Evolutionary conservation across 2,329 filamentous ascomycete genomes (phyloP).

Genomic region (Nigrospora oryzae): DNA sequence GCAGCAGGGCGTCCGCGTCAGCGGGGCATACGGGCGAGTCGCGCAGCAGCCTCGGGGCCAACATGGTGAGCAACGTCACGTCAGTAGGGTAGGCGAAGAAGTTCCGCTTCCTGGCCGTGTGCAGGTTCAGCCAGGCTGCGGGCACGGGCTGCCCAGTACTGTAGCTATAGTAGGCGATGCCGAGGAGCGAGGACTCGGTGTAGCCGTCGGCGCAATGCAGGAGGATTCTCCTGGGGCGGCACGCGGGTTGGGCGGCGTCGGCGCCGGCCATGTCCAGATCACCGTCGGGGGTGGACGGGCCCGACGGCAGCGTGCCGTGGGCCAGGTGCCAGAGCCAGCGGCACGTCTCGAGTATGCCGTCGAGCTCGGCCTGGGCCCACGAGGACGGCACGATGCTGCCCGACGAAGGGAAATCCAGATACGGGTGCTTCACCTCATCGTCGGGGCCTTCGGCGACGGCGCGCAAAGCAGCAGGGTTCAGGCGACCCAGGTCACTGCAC

Average conservation of each 20-base stretch:
- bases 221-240: conserved; percentile 59
- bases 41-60: conserved; percentile 66
- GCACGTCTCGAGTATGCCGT: conserved; percentile 78
- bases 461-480: conserved; percentile 61
- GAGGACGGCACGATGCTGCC: conserved; percentile 84
- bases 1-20: conserved; percentile 43
- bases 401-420: conserved; percentile 81
- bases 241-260: conserved; percentile 40
- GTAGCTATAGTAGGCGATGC: conserved; percentile 88
- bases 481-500: conserved; percentile 73
- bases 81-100: conserved; percentile 96
- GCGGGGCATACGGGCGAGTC: conserved; percentile 53
- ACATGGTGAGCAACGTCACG: conserved; percentile 68
- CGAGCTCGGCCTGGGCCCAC: conserved; percentile 74
- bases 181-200: conserved; percentile 85
- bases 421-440: conserved; percentile 27
- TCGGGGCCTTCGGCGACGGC: conserved; percentile 50
- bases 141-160: conserved; percentile 73
- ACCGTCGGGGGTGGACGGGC: conserved; percentile 17
- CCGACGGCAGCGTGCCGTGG: conserved; percentile 46
- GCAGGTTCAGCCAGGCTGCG: conserved; percentile 80
- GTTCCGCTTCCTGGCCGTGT: conserved; percentile 74
- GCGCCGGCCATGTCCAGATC: conserved; percentile 26
- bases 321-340: conserved; percentile 84
- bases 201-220: conserved; percentile 96